Conservation (phyloP, 192 early-diverging fungal species). For the Gigaspora rosea region DNA sequence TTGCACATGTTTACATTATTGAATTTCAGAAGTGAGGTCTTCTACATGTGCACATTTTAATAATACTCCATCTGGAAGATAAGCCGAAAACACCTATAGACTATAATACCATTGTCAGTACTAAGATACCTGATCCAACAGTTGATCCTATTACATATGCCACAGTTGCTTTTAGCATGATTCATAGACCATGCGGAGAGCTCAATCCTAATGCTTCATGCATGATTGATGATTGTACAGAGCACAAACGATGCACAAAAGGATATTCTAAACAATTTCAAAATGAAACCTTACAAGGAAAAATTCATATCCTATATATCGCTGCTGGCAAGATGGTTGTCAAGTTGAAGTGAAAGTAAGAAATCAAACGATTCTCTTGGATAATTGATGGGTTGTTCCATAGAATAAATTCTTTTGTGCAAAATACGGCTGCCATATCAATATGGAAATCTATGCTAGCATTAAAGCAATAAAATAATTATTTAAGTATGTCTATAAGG, state of each 20-base stretch:
- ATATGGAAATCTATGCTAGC: constrained; percentile 39
- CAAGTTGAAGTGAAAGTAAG: background rate
- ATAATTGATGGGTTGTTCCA: constrained; percentile 40
- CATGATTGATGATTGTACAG: constrained; percentile 39
- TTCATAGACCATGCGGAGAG: too few species aligned
- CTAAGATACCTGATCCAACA: too few species aligned
- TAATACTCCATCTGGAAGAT: constrained; percentile 26
- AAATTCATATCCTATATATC: constrained; percentile 39
- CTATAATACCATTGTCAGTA: too few species aligned
- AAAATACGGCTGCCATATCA: constrained; percentile 42
- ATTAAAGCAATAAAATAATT: constrained; percentile 41
- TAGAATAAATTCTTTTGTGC: constrained; percentile 38
- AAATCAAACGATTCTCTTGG: background rate
- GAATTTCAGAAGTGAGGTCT: constrained; percentile 49
- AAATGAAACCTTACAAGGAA: constrained; percentile 7
- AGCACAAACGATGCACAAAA: constrained; percentile 33
- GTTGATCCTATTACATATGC: too few species aligned
- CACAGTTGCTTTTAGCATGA: too few species aligned
- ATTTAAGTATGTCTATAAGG: constrained; percentile 45
- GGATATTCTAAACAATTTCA: constrained; percentile 24
- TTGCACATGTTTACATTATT: constrained; percentile 36
- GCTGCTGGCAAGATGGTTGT: background rate
- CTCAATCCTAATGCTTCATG: constrained; percentile 28
- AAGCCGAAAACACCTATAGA: constrained; percentile 29
- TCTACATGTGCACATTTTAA: constrained; percentile 43